phyloP scores from a whole-genome alignment of 805 yeast species.

The Brettanomyces sp. region DNA sequence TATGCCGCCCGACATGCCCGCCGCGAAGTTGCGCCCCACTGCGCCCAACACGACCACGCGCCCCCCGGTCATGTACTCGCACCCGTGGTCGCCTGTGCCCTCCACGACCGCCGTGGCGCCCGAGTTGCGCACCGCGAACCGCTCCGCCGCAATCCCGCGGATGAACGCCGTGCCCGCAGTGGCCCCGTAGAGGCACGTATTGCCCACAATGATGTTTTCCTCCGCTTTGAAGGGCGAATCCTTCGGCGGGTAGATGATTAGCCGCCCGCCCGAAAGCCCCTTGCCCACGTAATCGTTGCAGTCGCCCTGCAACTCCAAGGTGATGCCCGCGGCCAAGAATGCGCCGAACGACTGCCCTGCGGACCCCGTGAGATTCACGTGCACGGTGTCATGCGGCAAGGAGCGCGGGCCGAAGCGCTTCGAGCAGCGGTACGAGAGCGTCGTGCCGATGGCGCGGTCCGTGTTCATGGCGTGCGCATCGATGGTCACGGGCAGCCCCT shows the following conservation, averaged over 20 bases:
- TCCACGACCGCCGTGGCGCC: conserved; percentile 97
- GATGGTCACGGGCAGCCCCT: conserved; percentile 92
- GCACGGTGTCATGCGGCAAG: conserved; percentile 92
- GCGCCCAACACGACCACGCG: conserved; percentile 87
- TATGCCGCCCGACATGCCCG: conserved; percentile 99
- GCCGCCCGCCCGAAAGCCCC: conserved; percentile 92
- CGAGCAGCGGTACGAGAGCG: conserved; percentile 87
- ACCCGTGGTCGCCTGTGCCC: conserved; percentile 97
- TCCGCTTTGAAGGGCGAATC: conserved; percentile 81
- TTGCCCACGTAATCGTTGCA: conserved; percentile 97
- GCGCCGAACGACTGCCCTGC: conserved; percentile 99
- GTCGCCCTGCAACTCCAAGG: conserved; percentile 93
- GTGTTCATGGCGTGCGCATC: conserved; percentile 92
- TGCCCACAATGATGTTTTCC: conserved; percentile 94
- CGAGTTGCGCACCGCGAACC: conserved; percentile 96
- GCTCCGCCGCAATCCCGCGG: conserved; percentile 96
- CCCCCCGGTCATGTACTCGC: conserved; percentile 99
- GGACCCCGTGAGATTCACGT: conserved; percentile 81
- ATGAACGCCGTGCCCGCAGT: conserved; percentile 90
- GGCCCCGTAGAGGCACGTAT: conserved; percentile 97
- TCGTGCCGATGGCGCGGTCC: conserved; percentile 93
- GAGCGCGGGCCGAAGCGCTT: conserved; percentile 90
- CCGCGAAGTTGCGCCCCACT: conserved; percentile 89
- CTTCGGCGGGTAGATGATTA: conserved; percentile 86
- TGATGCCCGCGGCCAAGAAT: conserved; percentile 90